Base-by-base conservation (phyloP, 2,329 filamentous ascomycete species). In the Microcyclospora tardicrescens region DNA sequence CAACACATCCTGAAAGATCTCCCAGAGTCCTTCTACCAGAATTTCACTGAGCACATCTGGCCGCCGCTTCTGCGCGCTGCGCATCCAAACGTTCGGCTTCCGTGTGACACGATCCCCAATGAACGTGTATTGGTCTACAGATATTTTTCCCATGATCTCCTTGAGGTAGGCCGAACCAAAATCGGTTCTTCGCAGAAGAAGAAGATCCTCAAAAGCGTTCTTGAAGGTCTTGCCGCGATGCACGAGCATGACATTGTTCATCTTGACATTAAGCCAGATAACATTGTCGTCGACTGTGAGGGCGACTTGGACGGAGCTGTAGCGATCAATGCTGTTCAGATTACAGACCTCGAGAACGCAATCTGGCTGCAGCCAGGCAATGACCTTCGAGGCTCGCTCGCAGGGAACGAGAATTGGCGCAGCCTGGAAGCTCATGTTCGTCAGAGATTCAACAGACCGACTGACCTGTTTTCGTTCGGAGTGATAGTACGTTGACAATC, bases 351-450 rank as follows among this genome's bases (percentile, higher is more conserved):
- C n/a, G 28, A 30, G 28, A 30, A 41, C 12, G 35, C 28, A 12
- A 30, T 38, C 10, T 38, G 28, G 29, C 29, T 38, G 16, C 28
- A 12, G 16, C 35, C 39, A 13, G 35, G 36, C 24, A 41, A 38
- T 16, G 34, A 30, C 15, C 16, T 41, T 29, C 4, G 16, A 13
- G 39, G 36, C 13, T n/a, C 38, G 14, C 31, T 41, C 15, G 39
- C 39, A 10, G 39, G 39, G 12, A 41, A 41, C 31, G 39, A 41
- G 13, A 38, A 41, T 34, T 41, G 35, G 35, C 39, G 39, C 35
- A 41, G 39, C 29, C 39, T 35, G 2, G 39, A 41, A 24, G 39
- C 39, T 16, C 35, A 41, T 41, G 10, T 41, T 9, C 28, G 30
- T 12, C 35, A 28, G 16, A 36, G 36, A 28, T 34, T 40, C 34